Base-by-base conservation (phyloP, 2,329 filamentous ascomycete species). In the Aspergillus candidus region DNA sequence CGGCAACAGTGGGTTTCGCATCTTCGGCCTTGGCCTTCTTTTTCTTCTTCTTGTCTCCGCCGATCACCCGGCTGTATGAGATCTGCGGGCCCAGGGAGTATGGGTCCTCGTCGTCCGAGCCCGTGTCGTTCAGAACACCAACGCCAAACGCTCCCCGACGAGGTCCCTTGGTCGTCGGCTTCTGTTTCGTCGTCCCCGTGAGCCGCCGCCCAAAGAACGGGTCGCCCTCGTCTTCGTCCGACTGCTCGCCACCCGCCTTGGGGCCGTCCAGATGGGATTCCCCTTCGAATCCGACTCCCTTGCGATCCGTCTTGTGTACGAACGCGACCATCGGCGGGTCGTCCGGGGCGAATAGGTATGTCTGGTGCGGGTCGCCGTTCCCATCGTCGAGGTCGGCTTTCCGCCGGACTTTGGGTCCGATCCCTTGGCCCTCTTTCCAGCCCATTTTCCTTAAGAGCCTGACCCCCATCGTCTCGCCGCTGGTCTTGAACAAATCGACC, bases 21-120 rank as follows among this genome's bases (percentile, higher is more conserved):
- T 61, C 58, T 12, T 61, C 62, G 1, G 47, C 36, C 46, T 74
- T 74, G 34, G 51, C 31, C 46, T 79, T 80, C 59, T 84, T 82
- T 56, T 79, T 86, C 62, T 88, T 90, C 63, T 84, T 85, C 65
- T 87, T 94, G 50, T 90, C 84, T 0, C 83, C 85, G 13, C 88
- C 89, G 47, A 96, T 80, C 4, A 84, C 76, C 33, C 83, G 80
- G 56, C 87, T 94, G 66, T 94, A 95, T 11, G 84, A 88, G 62
- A 96, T 94, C 53, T 82, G 84, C 0, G 93, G 93, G 0, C 91
- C 91, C 41, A 97, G 83, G 46, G 91, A 86, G 61, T 95, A 97
- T 0, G 88, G 86, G 58, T 96, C 90, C 57, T 97, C 93, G 36
- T 96, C 90, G 54, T 97, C 93, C 4, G 91, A 96, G 10, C 89